Percentiles rank a stretch among this genome's conserved stretches.
Evolutionary conservation across 441 rosid genomes (phyloP).

Genomic region (Omphalea diandra): DNA sequence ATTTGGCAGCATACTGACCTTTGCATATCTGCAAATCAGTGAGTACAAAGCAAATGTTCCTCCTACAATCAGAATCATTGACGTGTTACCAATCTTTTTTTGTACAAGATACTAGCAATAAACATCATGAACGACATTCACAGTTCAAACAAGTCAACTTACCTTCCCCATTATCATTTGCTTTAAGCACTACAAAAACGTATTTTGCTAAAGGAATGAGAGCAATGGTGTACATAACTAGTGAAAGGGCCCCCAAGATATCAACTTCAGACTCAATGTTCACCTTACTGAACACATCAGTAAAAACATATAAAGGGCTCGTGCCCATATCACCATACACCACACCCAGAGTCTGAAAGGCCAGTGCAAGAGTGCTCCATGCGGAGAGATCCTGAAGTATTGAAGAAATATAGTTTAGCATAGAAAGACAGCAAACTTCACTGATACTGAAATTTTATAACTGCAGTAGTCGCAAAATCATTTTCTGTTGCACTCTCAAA

Average conservation of each 20-base stretch:
- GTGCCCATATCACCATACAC: constrained; percentile 99
- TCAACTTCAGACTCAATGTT: constrained; percentile 70
- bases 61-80: constrained; percentile 51
- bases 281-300: constrained; percentile 94
- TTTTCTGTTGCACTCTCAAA: background rate
- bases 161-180: constrained; percentile 99
- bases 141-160: constrained; percentile 5
- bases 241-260: constrained; percentile 89
- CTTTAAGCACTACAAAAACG: constrained; percentile 90
- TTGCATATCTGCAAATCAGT: constrained; percentile 82
- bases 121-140: background rate
- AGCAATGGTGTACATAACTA: constrained; percentile 90
- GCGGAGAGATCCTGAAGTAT: constrained; percentile 59
- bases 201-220: constrained; percentile 85
- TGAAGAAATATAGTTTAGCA: constrained; percentile 27
- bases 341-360: constrained; percentile 98
- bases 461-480: constrained; percentile 9
- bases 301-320: constrained; percentile 89
- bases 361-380: constrained; percentile 67
- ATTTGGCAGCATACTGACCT: constrained; percentile 87
- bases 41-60: constrained; percentile 97
- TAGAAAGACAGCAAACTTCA: background rate
- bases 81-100: constrained; percentile 15
- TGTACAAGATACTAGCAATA: background rate
- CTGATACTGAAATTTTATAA: too few relatives aligned